These are phyloP conservation scores for Azolla pinnata DNA, from an alignment of 75 land plant genomes.

Conservation along the genomic window DNA sequence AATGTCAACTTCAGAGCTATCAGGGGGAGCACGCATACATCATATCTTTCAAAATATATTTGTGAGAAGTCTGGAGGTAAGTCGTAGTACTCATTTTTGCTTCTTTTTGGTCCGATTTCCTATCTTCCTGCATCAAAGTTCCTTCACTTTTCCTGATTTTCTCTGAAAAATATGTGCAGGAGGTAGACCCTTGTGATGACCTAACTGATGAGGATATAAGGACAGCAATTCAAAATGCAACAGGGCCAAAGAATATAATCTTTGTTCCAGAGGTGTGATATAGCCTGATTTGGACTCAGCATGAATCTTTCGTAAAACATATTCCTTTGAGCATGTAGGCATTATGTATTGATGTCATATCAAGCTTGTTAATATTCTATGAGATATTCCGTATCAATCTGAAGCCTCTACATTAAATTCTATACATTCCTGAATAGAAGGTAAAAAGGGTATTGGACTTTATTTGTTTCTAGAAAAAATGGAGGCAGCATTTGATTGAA, in stretches of 20 bases:
- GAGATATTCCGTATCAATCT: no score
- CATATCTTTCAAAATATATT: constrained; percentile 87
- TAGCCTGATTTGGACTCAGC: not conserved
- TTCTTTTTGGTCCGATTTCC: not conserved
- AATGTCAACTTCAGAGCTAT: constrained; percentile 78
- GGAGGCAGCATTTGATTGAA: no score
- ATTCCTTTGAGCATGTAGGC: no score
- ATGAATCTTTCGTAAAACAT: not conserved
- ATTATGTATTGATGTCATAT: no score
- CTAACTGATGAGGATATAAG: constrained; percentile 88
- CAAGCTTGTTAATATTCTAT: no score
- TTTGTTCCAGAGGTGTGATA: constrained; percentile 92
- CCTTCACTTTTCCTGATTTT: not conserved
- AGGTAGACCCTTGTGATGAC: constrained; percentile 95
- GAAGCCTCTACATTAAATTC: no score
- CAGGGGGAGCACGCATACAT: constrained; percentile 94
- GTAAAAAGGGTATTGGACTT: no score
- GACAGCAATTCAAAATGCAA: constrained; percentile 91
- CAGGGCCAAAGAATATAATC: constrained; percentile 76
- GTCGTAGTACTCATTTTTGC: not conserved
- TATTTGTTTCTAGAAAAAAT: no score
- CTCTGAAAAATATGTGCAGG: constrained; percentile 49
- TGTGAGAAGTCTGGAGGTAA: constrained; percentile 90
- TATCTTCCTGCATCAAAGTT: not conserved
- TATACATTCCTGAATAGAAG: no score